Percentiles rank a stretch among this genome's conserved stretches.
Conservation (phyloP, 768 basidiomycete species). For the Dioszegia aurantiaca region DNA sequence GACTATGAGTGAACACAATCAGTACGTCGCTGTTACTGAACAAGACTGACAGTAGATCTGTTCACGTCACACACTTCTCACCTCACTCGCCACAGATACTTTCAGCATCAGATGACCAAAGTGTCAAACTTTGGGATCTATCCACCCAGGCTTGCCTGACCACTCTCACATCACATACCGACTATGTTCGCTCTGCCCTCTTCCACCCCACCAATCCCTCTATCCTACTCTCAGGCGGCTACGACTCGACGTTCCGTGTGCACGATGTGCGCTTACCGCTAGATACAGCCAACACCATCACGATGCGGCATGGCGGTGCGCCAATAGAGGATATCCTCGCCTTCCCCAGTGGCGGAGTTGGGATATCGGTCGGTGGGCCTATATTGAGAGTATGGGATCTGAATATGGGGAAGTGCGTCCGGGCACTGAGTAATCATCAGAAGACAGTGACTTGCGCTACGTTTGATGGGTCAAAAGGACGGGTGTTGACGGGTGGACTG, state of each 20-base stretch:
- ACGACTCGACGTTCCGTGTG: constrained; percentile 84
- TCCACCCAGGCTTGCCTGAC: constrained; percentile 76
- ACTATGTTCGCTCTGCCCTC: constrained; percentile 93
- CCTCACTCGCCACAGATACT: constrained; percentile 73
- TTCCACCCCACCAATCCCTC: constrained; percentile 78
- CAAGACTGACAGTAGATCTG: constrained; percentile 58
- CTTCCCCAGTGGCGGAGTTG: constrained; percentile 73
- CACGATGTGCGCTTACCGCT: constrained; percentile 67
- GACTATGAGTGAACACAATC: constrained; percentile 87
- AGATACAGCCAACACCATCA: constrained; percentile 59
- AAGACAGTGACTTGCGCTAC: constrained; percentile 90
- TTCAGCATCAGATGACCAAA: constrained; percentile 94
- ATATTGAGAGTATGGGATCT: constrained; percentile 95
- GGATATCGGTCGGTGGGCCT: constrained; percentile 81
- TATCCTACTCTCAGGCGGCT: constrained; percentile 86
- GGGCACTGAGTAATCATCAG: constrained; percentile 94
- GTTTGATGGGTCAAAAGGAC: constrained; percentile 70
- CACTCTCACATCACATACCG: constrained; percentile 81
- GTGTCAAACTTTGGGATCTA: constrained; percentile 90
- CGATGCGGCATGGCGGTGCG: constrained; percentile 55
- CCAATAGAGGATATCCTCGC: constrained; percentile 92
- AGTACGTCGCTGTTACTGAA: constrained; percentile 54
- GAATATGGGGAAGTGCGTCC: constrained; percentile 67
- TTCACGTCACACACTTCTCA: constrained; percentile 92
- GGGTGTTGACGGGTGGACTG: constrained; percentile 82